These are phyloP conservation scores for Phyllosticta ampelicida DNA, from an alignment of 2,329 filamentous ascomycete species.

Conservation along the genomic window DNA sequence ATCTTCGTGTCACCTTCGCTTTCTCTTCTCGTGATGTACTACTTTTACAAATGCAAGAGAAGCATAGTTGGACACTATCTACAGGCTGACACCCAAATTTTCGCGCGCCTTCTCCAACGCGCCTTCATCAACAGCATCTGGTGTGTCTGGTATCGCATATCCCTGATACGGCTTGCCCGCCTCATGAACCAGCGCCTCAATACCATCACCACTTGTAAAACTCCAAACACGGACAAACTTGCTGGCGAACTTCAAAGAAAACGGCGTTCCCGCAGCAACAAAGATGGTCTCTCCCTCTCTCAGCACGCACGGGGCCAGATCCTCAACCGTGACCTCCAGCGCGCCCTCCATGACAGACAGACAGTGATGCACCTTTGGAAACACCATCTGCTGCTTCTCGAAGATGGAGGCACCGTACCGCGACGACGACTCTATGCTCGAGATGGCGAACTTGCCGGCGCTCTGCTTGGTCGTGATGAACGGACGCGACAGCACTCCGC, in stretches of 20 bases:
- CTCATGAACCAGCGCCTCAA: neutral
- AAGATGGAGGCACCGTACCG: neutral
- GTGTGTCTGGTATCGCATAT: slow-evolving; percentile 2
- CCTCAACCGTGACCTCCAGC: neutral
- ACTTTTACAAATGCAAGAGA: neutral
- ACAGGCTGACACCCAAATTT: neutral
- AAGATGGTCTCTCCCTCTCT: slow-evolving; percentile 6
- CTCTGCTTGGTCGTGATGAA: slow-evolving; percentile 41
- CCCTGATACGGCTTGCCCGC: neutral
- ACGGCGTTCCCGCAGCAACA: slow-evolving; percentile 1
- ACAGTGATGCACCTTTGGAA: slow-evolving; percentile 1
- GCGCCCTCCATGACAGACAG: neutral
- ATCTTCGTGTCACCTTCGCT: too few relatives aligned
- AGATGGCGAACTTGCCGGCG: slow-evolving; percentile 42
- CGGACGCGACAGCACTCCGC: slow-evolving; percentile 38
- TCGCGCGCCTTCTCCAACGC: neutral
- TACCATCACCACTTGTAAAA: slow-evolving; percentile 6
- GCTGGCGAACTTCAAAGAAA: neutral
- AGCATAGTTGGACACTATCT: too few relatives aligned
- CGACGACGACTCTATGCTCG: slow-evolving; percentile 36
- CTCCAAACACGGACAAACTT: slow-evolving; percentile 4
- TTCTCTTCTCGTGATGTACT: too few relatives aligned
- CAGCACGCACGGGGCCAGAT: neutral
- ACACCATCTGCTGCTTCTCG: neutral
- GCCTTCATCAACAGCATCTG: neutral